A percentile compares a stretch with the other conserved stretches of the same genome.
Conservation (phyloP, 2,329 filamentous ascomycete species). For the Cercospora nicotianae region DNA sequence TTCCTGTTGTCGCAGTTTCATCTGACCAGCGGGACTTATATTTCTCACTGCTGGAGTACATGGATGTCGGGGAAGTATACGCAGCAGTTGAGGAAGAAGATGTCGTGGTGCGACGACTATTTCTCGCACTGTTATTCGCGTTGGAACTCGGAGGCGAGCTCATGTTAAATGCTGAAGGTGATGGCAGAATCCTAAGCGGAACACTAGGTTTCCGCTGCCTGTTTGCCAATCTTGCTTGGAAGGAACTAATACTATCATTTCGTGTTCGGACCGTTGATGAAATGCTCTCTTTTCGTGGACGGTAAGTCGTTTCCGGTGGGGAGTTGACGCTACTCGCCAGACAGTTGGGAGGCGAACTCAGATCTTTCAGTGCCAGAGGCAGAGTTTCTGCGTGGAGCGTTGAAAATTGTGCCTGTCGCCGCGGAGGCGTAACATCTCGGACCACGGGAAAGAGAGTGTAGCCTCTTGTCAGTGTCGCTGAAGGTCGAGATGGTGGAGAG, state of each 20-base stretch:
- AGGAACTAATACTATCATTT: slow-evolving; percentile 32
- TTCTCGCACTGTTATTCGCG: background rate
- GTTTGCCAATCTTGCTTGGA: slow-evolving; percentile 16
- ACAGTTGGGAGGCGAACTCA: background rate
- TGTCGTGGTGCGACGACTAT: background rate
- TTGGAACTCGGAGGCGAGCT: background rate
- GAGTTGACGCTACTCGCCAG: background rate
- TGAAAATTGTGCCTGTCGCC: slow-evolving; percentile 14
- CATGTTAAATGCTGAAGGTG: background rate
- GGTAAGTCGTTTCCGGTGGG: slow-evolving; percentile 28
- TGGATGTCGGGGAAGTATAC: background rate
- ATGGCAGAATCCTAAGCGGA: slow-evolving; percentile 23
- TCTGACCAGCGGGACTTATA: slow-evolving; percentile 33
- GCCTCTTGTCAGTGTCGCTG: slow-evolving; percentile 21
- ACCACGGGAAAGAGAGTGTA: slow-evolving; percentile 35
- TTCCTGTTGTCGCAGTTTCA: slow-evolving; percentile 24
- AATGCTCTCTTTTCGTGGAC: slow-evolving; percentile 32
- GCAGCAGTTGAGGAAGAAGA: slow-evolving; percentile 10
- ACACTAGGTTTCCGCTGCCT: slow-evolving; percentile 17
- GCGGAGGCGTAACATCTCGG: slow-evolving; percentile 27
- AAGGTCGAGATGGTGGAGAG: slow-evolving; percentile 3
- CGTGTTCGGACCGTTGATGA: slow-evolving; percentile 31
- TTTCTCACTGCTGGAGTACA: background rate
- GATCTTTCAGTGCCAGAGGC: background rate
- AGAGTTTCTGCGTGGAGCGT: background rate